A percentile compares a stretch with the other conserved stretches of the same genome.
These are phyloP conservation scores for Cyberlindnera suaveolens DNA, from an alignment of 805 yeast genomes.

Conservation along the genomic window DNA sequence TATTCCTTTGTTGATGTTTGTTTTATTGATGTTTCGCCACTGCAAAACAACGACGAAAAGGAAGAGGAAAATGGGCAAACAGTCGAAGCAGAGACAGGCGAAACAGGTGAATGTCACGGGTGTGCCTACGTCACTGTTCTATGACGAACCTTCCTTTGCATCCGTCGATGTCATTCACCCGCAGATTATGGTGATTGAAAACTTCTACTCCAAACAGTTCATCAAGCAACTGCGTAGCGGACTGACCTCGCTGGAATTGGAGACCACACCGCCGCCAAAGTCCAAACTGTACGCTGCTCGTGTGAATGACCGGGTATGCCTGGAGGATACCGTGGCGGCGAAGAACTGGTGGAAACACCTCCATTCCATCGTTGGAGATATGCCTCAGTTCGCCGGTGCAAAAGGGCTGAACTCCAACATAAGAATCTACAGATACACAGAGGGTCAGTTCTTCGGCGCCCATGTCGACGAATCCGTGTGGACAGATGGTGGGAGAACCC, in stretches of 20 bases:
- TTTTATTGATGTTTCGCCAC: no score
- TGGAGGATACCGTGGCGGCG: constrained; percentile 34
- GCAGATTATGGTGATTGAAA: constrained; percentile 16
- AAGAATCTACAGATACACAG: constrained; percentile 46
- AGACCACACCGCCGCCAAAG: constrained; percentile 43
- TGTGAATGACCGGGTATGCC: constrained; percentile 43
- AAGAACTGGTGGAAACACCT: constrained; percentile 39
- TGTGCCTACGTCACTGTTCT: neutral
- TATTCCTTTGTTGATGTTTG: neutral
- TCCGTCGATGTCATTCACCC: constrained; percentile 2
- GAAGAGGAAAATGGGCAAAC: neutral
- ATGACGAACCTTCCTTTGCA: neutral
- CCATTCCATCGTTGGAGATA: constrained; percentile 24
- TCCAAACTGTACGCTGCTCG: constrained; percentile 51
- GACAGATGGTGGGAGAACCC: constrained; percentile 36
- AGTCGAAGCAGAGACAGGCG: neutral
- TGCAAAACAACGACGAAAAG: no score
- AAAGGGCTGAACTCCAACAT: constrained; percentile 50
- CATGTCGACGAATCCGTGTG: constrained; percentile 56
- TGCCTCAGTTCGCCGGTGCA: constrained; percentile 32
- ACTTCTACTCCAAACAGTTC: constrained; percentile 13
- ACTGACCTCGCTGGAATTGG: constrained; percentile 21
- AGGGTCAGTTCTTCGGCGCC: constrained; percentile 53
- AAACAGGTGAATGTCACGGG: neutral
- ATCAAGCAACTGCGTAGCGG: constrained; percentile 5